Percentiles rank a stretch among this genome's conserved stretches.
Evolutionary conservation across 169 alveolate species (phyloP).

Genomic region (Besnoitia besnoiti): DNA sequence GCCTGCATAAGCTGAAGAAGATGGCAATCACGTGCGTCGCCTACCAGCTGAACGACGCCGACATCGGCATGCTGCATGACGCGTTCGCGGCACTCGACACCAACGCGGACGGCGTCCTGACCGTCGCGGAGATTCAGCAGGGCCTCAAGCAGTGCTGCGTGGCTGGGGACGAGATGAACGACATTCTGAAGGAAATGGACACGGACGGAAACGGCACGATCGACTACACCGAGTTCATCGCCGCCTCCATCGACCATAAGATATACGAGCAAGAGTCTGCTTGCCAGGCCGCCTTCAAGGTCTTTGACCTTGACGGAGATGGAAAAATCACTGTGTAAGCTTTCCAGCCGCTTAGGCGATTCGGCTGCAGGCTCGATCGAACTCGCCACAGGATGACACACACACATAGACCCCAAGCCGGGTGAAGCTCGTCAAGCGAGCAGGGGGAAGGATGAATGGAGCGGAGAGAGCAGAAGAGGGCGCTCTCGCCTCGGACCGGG

Average conservation of each 20-base stretch:
- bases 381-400: too few relatives aligned
- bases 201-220: conserved; percentile 91
- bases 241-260: conserved; percentile 91
- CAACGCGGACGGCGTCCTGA: conserved; percentile 92
- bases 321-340: conserved; percentile 88
- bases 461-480: too few relatives aligned
- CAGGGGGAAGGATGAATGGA: not conserved
- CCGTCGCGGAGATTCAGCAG: conserved; percentile 75
- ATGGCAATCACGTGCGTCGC: conserved; percentile 95
- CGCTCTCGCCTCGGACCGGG: too few relatives aligned
- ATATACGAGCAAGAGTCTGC: conserved; percentile 81
- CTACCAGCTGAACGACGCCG: conserved; percentile 88
- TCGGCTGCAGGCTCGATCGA: conserved; percentile 68
- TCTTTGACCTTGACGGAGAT: conserved; percentile 92
- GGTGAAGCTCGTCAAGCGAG: not conserved
- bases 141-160: conserved; percentile 67
- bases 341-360: too few relatives aligned
- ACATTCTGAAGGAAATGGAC: conserved; percentile 83
- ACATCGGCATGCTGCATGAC: conserved; percentile 88
- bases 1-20: conserved; percentile 88
- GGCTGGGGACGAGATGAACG: conserved; percentile 77
- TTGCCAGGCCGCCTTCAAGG: conserved; percentile 89
- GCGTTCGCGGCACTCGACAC: conserved; percentile 90
- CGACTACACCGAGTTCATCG: conserved; percentile 94
- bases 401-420: not conserved